Evolutionary conservation across 2,329 filamentous ascomycete genomes (phyloP), one percentile per base, ranked within the genome.

Genomic region (Penicillium sp.): DNA sequence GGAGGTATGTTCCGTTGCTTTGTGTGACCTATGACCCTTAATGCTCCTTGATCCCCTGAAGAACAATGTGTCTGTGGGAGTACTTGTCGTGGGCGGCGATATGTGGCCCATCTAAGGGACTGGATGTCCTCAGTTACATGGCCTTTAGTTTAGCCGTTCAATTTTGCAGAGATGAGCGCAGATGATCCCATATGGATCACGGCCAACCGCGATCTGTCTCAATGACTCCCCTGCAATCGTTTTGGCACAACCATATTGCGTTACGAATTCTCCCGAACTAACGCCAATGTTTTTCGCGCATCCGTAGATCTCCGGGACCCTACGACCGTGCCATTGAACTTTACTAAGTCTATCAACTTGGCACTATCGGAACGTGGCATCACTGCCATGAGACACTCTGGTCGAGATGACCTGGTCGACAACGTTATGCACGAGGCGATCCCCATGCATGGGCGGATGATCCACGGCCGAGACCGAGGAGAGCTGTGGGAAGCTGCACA

Each of bases 321-420:
- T 2, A 80, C 82, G 2, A 95, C 88, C 0, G 83, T 84, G 27
- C 91, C 92, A 3, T 78, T 97, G 53, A 96, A 96, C 71, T 96
- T 96, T 66, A 95, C 91, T 53, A 95, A 90, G 69, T 97, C 93
- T n/a, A 99, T 99, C 76, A 99, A 99, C 66, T 75, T 99, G 47
- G 92, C 93, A 18, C 77, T 99, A 0, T 97, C 93, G 0, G 91
- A 97, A 68, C 84, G 93, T 50, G 93, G 93, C 28, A 91, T 97
- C 68, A 88, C 93, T 68, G 88, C 92, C 18, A 85, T 99, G 72
- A 80, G 81, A 44, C 77, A 87, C 60, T 82, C 88, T 1, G 81
- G 82, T 22, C 80, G 84, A 28, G 73, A 81, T 3, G 79, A 77
- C 3, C 79, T 97, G 30, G 75, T 95, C 28, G 79, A 91, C 11